phyloP scores from a whole-genome alignment of 768 basidiomycete species.

The Lactarius pseudohatsudake region DNA sequence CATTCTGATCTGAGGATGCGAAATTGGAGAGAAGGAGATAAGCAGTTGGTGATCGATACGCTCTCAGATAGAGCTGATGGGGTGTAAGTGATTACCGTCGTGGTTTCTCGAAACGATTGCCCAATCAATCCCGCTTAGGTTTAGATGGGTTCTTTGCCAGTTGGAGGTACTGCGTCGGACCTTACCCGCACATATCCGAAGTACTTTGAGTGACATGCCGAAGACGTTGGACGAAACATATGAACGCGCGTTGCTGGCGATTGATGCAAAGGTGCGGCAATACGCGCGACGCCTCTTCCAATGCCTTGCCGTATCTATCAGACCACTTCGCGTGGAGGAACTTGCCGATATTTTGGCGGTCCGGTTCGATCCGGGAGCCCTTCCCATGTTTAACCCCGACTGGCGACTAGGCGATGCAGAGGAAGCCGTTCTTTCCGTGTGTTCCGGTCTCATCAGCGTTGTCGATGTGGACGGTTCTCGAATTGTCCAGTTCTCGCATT shows the following conservation, averaged over 20 bases:
- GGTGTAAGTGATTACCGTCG: too few species aligned
- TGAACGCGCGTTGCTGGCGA: not conserved
- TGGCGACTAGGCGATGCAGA: constrained; percentile 12
- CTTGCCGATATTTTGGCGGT: constrained; percentile 13
- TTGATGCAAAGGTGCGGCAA: not conserved
- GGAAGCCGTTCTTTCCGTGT: not conserved
- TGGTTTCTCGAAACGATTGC: too few species aligned
- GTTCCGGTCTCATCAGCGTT: constrained; percentile 5
- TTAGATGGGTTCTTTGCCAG: too few species aligned
- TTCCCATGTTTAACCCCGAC: not conserved
- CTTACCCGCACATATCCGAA: too few species aligned
- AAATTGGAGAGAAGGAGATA: too few species aligned
- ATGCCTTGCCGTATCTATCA: not conserved
- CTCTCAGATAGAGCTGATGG: too few species aligned
- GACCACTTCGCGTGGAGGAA: constrained; percentile 8
- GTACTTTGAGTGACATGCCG: not conserved
- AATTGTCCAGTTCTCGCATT: constrained; percentile 16
- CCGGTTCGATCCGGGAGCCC: not conserved
- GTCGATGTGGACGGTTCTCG: not conserved
- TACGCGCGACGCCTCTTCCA: constrained; percentile 12
- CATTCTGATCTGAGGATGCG: too few species aligned
- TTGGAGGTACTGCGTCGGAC: too few species aligned
- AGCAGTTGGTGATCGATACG: too few species aligned
- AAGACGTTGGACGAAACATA: constrained; percentile 11
- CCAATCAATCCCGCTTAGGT: too few species aligned